Conservation (phyloP, 768 basidiomycete genomes). For the Leccinum truebloodii region DNA sequence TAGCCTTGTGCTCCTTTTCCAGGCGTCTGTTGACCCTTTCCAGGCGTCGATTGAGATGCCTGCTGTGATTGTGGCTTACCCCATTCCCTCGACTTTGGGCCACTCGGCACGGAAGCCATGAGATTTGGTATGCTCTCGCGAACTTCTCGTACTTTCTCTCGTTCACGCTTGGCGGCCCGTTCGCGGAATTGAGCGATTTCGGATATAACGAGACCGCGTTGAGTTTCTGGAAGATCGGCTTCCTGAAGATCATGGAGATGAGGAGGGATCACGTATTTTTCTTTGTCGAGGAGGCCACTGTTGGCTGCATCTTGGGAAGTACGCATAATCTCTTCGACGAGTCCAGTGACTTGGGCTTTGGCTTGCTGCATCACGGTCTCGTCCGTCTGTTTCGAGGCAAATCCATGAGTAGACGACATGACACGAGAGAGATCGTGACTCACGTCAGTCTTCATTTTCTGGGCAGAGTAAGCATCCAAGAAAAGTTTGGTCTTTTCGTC, state of each 20-base stretch:
- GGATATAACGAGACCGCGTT: constrained; percentile 89
- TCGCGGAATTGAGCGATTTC: constrained; percentile 97
- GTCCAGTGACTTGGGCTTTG: constrained; percentile 60
- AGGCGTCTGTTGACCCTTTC: constrained; percentile 49
- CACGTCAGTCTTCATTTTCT: constrained; percentile 82
- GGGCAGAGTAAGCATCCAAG: constrained; percentile 80
- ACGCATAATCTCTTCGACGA: constrained; percentile 72
- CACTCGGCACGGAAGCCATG: constrained; percentile 53
- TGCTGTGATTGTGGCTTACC: constrained; percentile 52
- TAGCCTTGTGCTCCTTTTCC: constrained; percentile 77
- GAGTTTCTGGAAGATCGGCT: constrained; percentile 93
- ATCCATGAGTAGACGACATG: background rate
- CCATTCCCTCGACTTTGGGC: constrained; percentile 79
- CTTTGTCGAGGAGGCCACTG: constrained; percentile 74
- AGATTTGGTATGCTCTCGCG: constrained; percentile 55
- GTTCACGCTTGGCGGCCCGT: constrained; percentile 86
- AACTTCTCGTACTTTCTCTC: constrained; percentile 84
- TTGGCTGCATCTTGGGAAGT: constrained; percentile 74
- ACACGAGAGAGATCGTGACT: constrained; percentile 29
- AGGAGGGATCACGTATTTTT: constrained; percentile 90
- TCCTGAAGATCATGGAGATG: constrained; percentile 96
- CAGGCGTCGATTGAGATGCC: constrained; percentile 36
- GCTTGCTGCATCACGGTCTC: constrained; percentile 65
- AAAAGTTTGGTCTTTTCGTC: constrained; percentile 93
- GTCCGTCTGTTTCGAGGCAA: constrained; percentile 52